A percentile compares a stretch with the other conserved stretches of the same genome.
These are phyloP conservation scores for Ganoderma resinaceum DNA, from an alignment of 1,284 basidiomycete genomes.

Conservation along the genomic window DNA sequence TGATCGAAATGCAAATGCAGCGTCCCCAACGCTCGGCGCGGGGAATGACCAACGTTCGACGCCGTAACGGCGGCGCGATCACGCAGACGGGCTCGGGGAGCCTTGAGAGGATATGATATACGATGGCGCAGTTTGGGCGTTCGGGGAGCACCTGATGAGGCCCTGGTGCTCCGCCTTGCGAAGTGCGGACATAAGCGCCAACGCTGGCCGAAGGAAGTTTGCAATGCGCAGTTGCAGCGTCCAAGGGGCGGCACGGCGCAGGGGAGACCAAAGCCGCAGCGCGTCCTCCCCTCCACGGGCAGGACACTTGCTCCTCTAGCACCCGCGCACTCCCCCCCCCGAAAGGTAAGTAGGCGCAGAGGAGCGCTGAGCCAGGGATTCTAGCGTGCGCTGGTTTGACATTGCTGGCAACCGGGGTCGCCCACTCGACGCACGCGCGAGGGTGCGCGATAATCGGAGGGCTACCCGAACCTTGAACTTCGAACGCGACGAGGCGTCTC, in stretches of 20 bases:
- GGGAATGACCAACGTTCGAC: background rate
- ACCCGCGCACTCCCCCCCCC: no score
- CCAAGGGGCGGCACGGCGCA: background rate
- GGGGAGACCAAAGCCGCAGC: background rate
- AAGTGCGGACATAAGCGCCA: background rate
- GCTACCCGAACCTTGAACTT: background rate
- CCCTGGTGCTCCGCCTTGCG: background rate
- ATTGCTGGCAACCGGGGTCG: background rate
- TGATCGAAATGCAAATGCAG: background rate
- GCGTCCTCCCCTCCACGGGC: background rate
- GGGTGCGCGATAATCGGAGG: background rate
- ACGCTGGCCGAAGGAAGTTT: background rate
- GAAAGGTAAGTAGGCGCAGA: background rate
- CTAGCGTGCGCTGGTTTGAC: background rate
- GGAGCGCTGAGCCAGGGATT: background rate
- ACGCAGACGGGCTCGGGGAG: background rate
- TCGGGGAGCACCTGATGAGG: slow-evolving; percentile 1
- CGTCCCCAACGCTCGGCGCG: background rate
- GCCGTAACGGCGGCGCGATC: background rate
- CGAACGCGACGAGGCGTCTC: background rate
- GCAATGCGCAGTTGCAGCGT: background rate
- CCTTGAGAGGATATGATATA: background rate
- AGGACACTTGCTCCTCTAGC: background rate
- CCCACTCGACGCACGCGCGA: background rate
- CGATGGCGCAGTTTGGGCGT: background rate